Conservation (phyloP, 2,329 filamentous ascomycete genomes). For the Seiridium unicorne region DNA sequence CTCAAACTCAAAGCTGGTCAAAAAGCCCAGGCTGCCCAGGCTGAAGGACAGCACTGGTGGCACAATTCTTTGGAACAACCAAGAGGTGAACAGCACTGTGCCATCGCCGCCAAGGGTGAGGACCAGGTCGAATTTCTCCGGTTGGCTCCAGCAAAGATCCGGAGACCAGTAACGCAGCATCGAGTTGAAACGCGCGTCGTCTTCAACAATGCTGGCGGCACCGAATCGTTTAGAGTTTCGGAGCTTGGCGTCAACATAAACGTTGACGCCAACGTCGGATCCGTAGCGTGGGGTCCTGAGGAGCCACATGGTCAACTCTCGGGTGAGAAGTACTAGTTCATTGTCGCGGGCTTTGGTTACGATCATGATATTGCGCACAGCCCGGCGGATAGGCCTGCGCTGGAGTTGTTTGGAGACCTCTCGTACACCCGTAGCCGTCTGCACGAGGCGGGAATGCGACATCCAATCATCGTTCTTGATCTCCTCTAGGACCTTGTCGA, state of each 20-base stretch:
- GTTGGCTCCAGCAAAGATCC: conserved; percentile 88
- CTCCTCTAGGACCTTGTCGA: conserved; percentile 92
- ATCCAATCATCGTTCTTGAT: conserved; percentile 86
- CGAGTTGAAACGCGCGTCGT: conserved; percentile 72
- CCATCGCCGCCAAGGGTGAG: conserved; percentile 84
- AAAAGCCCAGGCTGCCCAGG: conserved; percentile 80
- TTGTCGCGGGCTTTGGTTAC: conserved; percentile 98
- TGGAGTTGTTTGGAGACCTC: conserved; percentile 96
- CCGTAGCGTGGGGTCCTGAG: conserved; percentile 87
- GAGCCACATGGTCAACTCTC: conserved; percentile 85
- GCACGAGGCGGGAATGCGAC: conserved; percentile 90
- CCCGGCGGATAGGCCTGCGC: conserved; percentile 85
- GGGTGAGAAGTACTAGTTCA: conserved; percentile 81
- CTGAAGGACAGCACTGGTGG: conserved; percentile 84
- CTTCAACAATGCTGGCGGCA: conserved; percentile 66
- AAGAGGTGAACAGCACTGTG: conserved; percentile 84
- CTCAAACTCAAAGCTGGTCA: conserved; percentile 85
- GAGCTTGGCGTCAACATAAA: conserved; percentile 97
- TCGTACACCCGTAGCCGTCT: conserved; percentile 90
- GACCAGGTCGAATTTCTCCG: conserved; percentile 94
- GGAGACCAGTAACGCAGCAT: conserved; percentile 97
- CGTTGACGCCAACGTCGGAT: conserved; percentile 85
- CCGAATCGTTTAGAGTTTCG: conserved; percentile 86
- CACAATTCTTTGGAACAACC: conserved; percentile 88
- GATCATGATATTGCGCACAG: conserved; percentile 94